Percentiles rank a stretch among this genome's conserved stretches.
These are phyloP conservation scores for Lachnellula arida DNA, from an alignment of 2,329 filamentous ascomycete genomes.

Conservation along the genomic window DNA sequence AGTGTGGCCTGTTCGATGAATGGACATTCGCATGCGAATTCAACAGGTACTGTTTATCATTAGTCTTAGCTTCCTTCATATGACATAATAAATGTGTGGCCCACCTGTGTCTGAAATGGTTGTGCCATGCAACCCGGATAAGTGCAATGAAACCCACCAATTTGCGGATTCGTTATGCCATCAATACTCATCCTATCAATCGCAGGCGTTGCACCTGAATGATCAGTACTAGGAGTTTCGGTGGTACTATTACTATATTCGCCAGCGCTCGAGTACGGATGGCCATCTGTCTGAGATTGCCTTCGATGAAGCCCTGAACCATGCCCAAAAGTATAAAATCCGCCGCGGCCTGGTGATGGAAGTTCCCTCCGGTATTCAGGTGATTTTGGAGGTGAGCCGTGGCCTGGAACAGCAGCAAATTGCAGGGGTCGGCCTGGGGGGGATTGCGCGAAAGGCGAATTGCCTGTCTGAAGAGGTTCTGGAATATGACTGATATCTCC, in stretches of 20 bases:
- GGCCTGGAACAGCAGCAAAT: constrained; percentile 21
- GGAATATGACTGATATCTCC: constrained; percentile 27
- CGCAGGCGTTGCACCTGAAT: constrained; percentile 40
- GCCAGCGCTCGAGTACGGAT: constrained; percentile 20
- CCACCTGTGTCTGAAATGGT: constrained; percentile 71
- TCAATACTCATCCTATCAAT: constrained; percentile 56
- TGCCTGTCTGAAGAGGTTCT: constrained; percentile 16
- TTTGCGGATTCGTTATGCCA: constrained; percentile 49
- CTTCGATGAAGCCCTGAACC: constrained; percentile 16
- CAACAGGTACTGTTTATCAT: constrained; percentile 28
- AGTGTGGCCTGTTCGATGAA: constrained; percentile 60
- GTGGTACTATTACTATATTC: constrained; percentile 34
- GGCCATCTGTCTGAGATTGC: constrained; percentile 25
- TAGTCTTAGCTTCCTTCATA: constrained; percentile 1
- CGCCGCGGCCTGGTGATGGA: constrained; percentile 30
- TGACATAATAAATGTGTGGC: not conserved
- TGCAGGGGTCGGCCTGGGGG: constrained; percentile 23
- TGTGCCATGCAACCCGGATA: constrained; percentile 61
- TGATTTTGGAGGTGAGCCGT: constrained; percentile 29
- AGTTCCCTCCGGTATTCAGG: constrained; percentile 40
- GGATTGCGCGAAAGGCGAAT: constrained; percentile 26
- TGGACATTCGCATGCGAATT: constrained; percentile 65
- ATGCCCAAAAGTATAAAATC: constrained; percentile 11
- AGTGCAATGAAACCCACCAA: constrained; percentile 54
- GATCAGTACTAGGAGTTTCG: constrained; percentile 45